Conservation (phyloP, 345 rosid genomes). For the Eucalyptus sideroxylon region DNA sequence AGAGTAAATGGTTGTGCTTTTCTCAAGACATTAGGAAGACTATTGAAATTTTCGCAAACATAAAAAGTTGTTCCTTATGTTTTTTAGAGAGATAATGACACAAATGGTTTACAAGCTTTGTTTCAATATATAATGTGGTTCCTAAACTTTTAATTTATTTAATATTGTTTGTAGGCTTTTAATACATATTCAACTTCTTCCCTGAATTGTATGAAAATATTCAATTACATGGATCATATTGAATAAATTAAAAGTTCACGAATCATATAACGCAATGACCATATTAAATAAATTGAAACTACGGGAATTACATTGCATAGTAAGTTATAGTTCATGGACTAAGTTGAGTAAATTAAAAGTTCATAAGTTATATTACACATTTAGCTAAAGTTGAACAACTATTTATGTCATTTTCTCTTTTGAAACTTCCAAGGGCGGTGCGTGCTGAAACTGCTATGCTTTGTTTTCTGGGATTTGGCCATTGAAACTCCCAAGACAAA, state of each 20-base stretch:
- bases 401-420: background rate
- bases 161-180: rapidly evolving
- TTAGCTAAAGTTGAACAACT: too few species aligned
- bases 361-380: too few species aligned
- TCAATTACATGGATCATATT: rapidly evolving
- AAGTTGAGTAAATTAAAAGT: background rate
- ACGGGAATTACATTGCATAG: rapidly evolving
- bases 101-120: too few species aligned
- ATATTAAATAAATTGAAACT: too few species aligned
- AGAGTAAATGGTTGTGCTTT: background rate
- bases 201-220: background rate
- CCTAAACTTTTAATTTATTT: rapidly evolving
- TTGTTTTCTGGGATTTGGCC: background rate
- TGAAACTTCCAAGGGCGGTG: background rate
- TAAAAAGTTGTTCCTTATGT: background rate
- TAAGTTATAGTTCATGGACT: rapidly evolving
- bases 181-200: too few species aligned
- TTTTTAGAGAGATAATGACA: background rate
- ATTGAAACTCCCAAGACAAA: background rate
- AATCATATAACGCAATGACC: rapidly evolving
- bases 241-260: rapidly evolving
- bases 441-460: background rate
- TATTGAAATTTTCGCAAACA: background rate
- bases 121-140: rapidly evolving
- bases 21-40: background rate